Evolutionary conservation across 2,329 filamentous ascomycete species (phyloP).

Genomic region (Penicillium sp.): DNA sequence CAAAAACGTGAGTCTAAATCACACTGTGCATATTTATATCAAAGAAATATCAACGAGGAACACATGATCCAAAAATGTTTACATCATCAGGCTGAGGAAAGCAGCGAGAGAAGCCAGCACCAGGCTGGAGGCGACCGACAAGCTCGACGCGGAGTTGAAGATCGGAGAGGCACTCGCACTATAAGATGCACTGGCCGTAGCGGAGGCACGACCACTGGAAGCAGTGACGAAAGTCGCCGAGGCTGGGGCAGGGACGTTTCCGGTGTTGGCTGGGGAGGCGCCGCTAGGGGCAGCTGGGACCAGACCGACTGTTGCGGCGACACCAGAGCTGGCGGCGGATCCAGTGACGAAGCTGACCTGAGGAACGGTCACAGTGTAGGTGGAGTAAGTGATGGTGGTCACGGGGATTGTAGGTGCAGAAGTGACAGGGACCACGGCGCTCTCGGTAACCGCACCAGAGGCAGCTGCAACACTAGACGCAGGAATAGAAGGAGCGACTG

Average conservation of each 20-base stretch:
- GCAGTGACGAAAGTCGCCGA: slow-evolving; percentile 16
- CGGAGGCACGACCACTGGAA: not conserved
- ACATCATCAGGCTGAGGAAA: slow-evolving; percentile 15
- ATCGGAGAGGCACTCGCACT: slow-evolving; percentile 13
- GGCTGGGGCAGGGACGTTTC: slow-evolving; percentile 21
- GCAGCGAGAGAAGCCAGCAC: slow-evolving; percentile 13
- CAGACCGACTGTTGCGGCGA: slow-evolving; percentile 33
- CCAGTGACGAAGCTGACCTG: slow-evolving; percentile 45
- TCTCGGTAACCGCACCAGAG: slow-evolving; percentile 37
- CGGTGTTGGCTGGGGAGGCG: slow-evolving; percentile 20
- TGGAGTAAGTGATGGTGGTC: slow-evolving; percentile 46
- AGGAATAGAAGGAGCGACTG: slow-evolving; percentile 42
- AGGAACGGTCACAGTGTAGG: slow-evolving; percentile 47
- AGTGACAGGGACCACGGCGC: slow-evolving; percentile 25
- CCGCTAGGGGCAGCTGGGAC: slow-evolving; percentile 26
- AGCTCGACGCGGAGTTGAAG: slow-evolving; percentile 16
- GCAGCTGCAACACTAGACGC: slow-evolving; percentile 51
- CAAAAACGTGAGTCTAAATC: not conserved
- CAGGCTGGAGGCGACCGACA: slow-evolving; percentile 14
- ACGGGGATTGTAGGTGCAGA: slow-evolving; percentile 30
- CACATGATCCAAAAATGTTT: not conserved
- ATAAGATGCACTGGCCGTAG: slow-evolving; percentile 3
- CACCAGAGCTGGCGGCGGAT: slow-evolving; percentile 17
- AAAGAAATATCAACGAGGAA: not conserved
- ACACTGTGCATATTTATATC: slow-evolving; percentile 7